phyloP scores from a whole-genome alignment of 805 yeast genomes.

The Lipomyces chichibuensis region DNA sequence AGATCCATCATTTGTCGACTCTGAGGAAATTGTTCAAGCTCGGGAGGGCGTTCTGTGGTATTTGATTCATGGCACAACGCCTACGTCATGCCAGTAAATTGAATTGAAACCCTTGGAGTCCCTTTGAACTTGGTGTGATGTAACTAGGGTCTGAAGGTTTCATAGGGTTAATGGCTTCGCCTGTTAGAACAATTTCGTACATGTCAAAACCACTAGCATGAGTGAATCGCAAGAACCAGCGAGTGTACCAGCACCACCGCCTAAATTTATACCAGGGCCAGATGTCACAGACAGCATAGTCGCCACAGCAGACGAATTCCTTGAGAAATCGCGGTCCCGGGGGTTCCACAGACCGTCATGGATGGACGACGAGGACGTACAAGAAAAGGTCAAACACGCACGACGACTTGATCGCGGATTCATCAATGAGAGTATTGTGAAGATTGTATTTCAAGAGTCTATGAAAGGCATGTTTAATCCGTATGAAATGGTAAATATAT shows the following conservation, averaged over 20 bases:
- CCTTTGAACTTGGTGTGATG: no score
- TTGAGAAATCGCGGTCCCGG: constrained; percentile 1
- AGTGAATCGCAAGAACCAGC: not conserved
- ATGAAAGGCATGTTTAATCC: constrained; percentile 14
- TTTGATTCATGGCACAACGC: no score
- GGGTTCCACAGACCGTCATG: constrained; percentile 17
- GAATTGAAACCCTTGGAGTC: no score
- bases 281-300: not conserved
- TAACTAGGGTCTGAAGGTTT: not conserved
- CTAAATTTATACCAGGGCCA: not conserved
- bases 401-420: constrained; percentile 15
- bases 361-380: constrained; percentile 13
- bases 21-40: no score
- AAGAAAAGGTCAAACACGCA: constrained; percentile 7
- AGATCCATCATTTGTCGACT: no score
- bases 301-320: not conserved
- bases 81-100: no score
- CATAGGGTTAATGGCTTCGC: not conserved
- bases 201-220: not conserved
- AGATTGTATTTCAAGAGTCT: constrained; percentile 19
- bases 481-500: constrained; percentile 24
- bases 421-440: constrained; percentile 6
- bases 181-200: not conserved
- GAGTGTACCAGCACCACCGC: not conserved
- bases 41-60: no score